These are phyloP conservation scores for Austroboletus novae-zelandiae DNA, from an alignment of 1,284 basidiomycete genomes.

Conservation along the genomic window DNA sequence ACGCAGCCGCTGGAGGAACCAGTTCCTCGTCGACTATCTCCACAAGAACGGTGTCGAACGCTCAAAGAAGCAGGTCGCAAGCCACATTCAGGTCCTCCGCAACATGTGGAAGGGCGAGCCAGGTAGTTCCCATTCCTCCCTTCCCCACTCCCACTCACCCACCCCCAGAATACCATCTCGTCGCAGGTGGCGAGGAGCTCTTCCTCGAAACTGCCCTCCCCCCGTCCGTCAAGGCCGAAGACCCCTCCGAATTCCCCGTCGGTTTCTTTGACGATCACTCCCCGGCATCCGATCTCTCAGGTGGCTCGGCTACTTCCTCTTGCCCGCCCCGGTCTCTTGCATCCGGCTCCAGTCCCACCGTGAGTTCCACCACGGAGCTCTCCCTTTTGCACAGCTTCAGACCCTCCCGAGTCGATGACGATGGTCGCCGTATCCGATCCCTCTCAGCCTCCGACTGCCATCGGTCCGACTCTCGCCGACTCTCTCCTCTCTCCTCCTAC, in stretches of 20 bases:
- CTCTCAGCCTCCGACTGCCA: constrained; percentile 30
- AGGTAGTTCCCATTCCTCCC: constrained; percentile 41
- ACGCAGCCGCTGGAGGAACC: constrained; percentile 76
- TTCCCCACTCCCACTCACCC: constrained; percentile 22
- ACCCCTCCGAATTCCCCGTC: constrained; percentile 38
- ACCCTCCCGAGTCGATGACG: constrained; percentile 25
- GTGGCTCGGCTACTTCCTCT: constrained; percentile 27
- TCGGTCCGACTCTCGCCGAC: constrained; percentile 31
- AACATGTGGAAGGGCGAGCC: constrained; percentile 84
- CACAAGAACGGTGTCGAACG: constrained; percentile 62
- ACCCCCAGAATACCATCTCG: constrained; percentile 55
- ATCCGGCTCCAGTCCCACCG: constrained; percentile 26
- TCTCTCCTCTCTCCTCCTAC: constrained; percentile 32
- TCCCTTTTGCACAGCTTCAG: constrained; percentile 21
- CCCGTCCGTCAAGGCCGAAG: constrained; percentile 48
- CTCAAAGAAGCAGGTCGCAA: constrained; percentile 80
- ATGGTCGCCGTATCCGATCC: constrained; percentile 31
- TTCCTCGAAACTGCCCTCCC: constrained; percentile 50
- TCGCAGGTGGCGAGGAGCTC: constrained; percentile 72
- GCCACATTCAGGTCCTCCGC: constrained; percentile 76
- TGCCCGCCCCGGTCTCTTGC: constrained; percentile 26
- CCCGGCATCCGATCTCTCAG: constrained; percentile 33
- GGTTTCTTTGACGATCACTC: constrained; percentile 32
- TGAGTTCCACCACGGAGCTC: constrained; percentile 27
- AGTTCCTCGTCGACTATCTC: constrained; percentile 77